phyloP scores from a whole-genome alignment of 1,284 basidiomycete species.

The Porodaedalea pini region DNA sequence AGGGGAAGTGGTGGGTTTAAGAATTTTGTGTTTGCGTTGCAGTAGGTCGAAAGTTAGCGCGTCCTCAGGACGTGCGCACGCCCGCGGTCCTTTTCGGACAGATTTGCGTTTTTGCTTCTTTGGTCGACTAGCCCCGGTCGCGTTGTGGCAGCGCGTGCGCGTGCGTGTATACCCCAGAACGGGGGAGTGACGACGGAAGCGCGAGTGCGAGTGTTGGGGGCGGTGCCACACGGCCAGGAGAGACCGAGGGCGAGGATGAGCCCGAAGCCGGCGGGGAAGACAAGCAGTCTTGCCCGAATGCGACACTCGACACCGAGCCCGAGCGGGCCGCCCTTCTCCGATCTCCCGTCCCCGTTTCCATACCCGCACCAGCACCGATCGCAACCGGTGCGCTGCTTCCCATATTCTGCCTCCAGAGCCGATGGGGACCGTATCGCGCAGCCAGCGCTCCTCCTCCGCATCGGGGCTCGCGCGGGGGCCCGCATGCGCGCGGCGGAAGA shows the following conservation, averaged over 20 bases:
- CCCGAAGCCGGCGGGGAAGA: too few species aligned
- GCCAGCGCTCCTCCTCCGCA: conserved; percentile 53
- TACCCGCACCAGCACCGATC: not conserved
- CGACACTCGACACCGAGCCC: not conserved
- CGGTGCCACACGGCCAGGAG: too few species aligned
- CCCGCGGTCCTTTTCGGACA: not conserved
- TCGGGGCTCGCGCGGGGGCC: conserved; percentile 35
- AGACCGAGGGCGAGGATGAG: too few species aligned
- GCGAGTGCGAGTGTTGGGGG: too few species aligned
- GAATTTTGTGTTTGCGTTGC: too few species aligned
- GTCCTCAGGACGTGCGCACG: not conserved
- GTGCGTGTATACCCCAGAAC: too few species aligned
- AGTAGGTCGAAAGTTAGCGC: not conserved
- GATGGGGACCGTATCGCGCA: conserved; percentile 54
- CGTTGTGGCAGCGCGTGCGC: too few species aligned
- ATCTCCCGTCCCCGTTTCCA: not conserved
- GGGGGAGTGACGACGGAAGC: too few species aligned
- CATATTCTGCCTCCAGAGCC: too few species aligned
- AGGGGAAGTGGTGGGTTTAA: not conserved
- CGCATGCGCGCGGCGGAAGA: conserved; percentile 40
- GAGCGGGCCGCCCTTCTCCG: not conserved
- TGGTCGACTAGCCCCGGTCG: too few species aligned
- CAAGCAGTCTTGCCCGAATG: not conserved
- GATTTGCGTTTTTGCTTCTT: too few species aligned
- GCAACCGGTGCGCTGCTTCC: too few species aligned